These are phyloP conservation scores for Botryobasidium botryosum DNA, from an alignment of 768 basidiomycete species.

Conservation along the genomic window DNA sequence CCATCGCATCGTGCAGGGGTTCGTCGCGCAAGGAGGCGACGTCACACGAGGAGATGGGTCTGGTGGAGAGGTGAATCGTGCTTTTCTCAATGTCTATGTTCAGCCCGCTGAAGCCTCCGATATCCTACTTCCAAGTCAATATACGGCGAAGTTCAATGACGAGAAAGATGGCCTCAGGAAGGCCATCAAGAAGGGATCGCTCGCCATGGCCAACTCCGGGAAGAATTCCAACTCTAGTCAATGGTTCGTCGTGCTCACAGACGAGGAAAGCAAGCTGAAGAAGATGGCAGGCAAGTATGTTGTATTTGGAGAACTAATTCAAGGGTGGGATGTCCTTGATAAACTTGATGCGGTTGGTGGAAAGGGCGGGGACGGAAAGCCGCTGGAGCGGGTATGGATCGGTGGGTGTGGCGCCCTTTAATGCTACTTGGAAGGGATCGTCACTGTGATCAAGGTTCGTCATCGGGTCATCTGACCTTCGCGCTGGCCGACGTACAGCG, in stretches of 20 bases:
- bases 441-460: too few relatives aligned
- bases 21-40: constrained; percentile 38
- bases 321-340: constrained; percentile 21
- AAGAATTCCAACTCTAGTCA: constrained; percentile 28
- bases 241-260: constrained; percentile 33
- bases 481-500: too few relatives aligned
- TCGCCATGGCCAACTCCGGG: constrained; percentile 38
- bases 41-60: constrained; percentile 35
- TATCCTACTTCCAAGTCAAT: constrained; percentile 21
- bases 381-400: constrained; percentile 26
- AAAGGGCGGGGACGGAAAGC: constrained; percentile 18
- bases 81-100: not conserved
- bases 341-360: constrained; percentile 21
- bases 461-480: too few relatives aligned
- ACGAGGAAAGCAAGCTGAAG: constrained; percentile 24
- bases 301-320: constrained; percentile 26
- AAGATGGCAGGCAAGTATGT: constrained; percentile 36
- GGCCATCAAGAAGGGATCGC: constrained; percentile 25
- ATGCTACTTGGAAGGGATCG: not conserved
- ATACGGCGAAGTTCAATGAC: constrained; percentile 33
- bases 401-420: constrained; percentile 22
- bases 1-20: constrained; percentile 31
- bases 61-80: constrained; percentile 32
- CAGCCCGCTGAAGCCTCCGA: constrained; percentile 3
- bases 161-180: constrained; percentile 33